phyloP scores from a whole-genome alignment of 83 land plant genomes.

The Picea abies region DNA sequence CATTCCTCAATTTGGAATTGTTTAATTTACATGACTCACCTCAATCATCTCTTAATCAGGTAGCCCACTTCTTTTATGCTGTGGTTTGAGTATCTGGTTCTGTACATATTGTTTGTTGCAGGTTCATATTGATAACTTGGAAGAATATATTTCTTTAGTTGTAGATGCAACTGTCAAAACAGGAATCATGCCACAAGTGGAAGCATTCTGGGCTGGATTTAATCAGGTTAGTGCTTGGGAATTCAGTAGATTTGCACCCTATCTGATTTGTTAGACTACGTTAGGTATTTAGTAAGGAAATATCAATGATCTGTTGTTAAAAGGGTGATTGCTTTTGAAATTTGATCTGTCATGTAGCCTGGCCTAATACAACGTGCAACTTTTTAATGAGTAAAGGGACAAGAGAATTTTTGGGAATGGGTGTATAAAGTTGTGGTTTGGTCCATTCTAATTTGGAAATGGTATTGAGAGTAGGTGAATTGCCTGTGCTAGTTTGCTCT shows the following conservation, averaged over 20 bases:
- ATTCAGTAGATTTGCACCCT: conserved; percentile 85
- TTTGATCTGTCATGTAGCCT: neutral
- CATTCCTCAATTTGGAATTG: neutral
- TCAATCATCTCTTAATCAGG: conserved; percentile 2
- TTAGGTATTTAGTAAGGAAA: neutral
- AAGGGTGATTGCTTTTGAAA: neutral
- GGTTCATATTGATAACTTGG: conserved; percentile 76
- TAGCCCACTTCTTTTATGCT: neutral
- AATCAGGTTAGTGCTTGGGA: conserved; percentile 88
- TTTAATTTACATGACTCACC: neutral
- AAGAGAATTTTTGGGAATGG: neutral
- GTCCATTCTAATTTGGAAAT: neutral
- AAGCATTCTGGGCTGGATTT: conserved; percentile 90
- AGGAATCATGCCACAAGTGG: conserved; percentile 86
- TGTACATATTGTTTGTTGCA: conserved; percentile 15
- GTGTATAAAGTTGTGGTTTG: neutral
- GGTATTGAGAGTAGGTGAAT: no score
- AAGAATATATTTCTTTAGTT: conserved; percentile 79
- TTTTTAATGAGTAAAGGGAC: neutral
- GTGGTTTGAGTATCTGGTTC: neutral
- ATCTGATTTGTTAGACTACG: conserved; percentile 39
- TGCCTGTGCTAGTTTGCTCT: neutral
- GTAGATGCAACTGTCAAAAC: conserved; percentile 84
- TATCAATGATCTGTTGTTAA: neutral
- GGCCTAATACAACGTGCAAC: neutral